phyloP scores from a whole-genome alignment of 2,329 filamentous ascomycete genomes.

The Trichoderma sp. region DNA sequence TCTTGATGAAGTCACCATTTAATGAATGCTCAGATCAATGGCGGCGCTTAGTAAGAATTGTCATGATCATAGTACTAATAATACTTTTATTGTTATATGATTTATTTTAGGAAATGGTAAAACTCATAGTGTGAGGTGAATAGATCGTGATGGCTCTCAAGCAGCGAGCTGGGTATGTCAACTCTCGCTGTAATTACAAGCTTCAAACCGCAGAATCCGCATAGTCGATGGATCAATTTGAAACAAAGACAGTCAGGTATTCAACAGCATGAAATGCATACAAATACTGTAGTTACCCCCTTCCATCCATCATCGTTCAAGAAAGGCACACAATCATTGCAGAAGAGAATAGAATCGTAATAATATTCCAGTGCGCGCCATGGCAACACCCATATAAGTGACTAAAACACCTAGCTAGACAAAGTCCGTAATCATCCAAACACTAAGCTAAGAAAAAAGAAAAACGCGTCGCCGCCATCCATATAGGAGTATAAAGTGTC shows the following conservation, averaged over 20 bases:
- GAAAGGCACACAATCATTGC: not conserved
- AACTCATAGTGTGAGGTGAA: not conserved
- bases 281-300: not conserved
- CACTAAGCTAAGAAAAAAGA: not conserved
- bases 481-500: slow-evolving; percentile 9
- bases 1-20: not conserved
- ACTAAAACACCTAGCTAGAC: slow-evolving; percentile 14
- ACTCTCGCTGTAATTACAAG: not conserved
- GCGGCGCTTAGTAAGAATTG: not conserved
- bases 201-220: not conserved
- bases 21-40: not conserved
- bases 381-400: not conserved
- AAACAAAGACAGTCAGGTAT: not conserved
- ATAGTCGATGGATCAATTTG: not conserved
- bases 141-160: not conserved
- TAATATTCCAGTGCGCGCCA: not conserved
- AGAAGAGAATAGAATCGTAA: not conserved
- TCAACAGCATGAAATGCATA: not conserved
- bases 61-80: no score
- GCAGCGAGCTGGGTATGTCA: not conserved
- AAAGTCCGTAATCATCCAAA: slow-evolving; percentile 15
- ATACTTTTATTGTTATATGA: no score
- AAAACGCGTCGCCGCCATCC: slow-evolving; percentile 9
- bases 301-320: not conserved
- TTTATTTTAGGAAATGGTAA: not conserved